Percentiles rank a stretch among this genome's conserved stretches.
These are phyloP conservation scores for Anthoceros angustus DNA, from an alignment of 225 moss, liverwort and hornwort genomes.

Conservation along the genomic window DNA sequence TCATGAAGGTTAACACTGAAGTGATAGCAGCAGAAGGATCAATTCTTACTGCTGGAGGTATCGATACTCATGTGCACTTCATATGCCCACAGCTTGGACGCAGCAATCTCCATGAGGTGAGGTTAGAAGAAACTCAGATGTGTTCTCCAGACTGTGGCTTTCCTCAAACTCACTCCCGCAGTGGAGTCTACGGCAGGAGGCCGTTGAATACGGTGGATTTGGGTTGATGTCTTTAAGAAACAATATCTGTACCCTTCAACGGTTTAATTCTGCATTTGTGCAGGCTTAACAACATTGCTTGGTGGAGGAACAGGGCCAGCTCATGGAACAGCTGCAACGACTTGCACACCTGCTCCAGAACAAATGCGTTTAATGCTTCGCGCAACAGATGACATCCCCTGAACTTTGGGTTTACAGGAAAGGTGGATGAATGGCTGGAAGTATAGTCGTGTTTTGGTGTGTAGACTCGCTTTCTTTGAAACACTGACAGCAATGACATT, in stretches of 20 bases:
- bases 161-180: background rate
- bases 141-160: background rate
- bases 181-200: too few species aligned
- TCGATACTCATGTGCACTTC: slow-evolving; percentile 80
- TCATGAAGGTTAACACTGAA: slow-evolving; percentile 68
- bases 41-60: slow-evolving; percentile 79
- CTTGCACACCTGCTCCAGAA: slow-evolving; percentile 82
- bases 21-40: slow-evolving; percentile 52
- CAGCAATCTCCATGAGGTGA: slow-evolving; percentile 66
- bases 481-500: background rate
- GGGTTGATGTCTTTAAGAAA: too few species aligned
- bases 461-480: background rate
- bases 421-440: slow-evolving; percentile 27
- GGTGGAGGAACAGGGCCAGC: slow-evolving; percentile 96
- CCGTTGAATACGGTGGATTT: too few species aligned
- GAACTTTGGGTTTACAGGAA: slow-evolving; percentile 90
- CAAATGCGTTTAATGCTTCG: slow-evolving; percentile 85
- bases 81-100: slow-evolving; percentile 79
- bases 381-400: slow-evolving; percentile 70
- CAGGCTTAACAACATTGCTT: slow-evolving; percentile 71
- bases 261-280: background rate
- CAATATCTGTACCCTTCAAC: too few species aligned
- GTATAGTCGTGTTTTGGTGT: background rate
- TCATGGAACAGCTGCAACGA: slow-evolving; percentile 84
- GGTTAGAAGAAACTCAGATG: background rate